Base-by-base conservation (phyloP, 2,329 filamentous ascomycete genomes). In the Cladosporium sphaerospermum region DNA sequence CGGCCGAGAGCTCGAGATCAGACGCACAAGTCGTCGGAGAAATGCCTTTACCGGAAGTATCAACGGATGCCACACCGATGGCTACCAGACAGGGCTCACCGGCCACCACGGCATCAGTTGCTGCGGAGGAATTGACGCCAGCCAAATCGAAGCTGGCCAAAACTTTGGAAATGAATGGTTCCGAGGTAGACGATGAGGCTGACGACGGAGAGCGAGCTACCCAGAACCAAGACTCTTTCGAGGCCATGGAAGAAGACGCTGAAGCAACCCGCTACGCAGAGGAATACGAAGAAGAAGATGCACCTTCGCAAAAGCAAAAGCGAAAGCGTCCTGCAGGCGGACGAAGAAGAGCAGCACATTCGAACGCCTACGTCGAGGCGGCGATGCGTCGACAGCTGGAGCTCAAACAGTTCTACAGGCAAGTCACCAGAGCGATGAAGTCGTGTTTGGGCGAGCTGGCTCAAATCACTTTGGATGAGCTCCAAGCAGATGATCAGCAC, bases 391-490 rank as follows among this genome's bases (percentile, higher is more conserved):
- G 85, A 52, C 81, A 84, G 64, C 77, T 84, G 59, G 79, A 85
- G 60, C 74, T 88, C 61, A 85, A 85, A 67, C 80, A 81, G 53
- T 75, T 76, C 19, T 88, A 81, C 67, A 77, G 81, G n/a, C 73
- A 78, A 54, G 78, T 88, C 48, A 77, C 81, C 54, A 78, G 80
- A 60, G 75, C 79, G 31, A 69, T 86, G 61, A 87, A 85, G 67
- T 79, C 80, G 13, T 77, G 82, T 9, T 73, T 87, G 11, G 81
- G 83, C 54, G 83, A 87, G 63, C 73, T 89, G 16, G 82, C 83
- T 14, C 78, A 81, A 50, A 76, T 81, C 33, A 78, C 73, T 48
- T 69, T 85, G 54, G 78, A 82, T 45, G 75, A 78, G 54, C 69
- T 87, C 54, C 73, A 81, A 56, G 71, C 77, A 45, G 75, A 82